Base-by-base conservation (phyloP, 768 basidiomycete species). In the Coprinopsis cinerea region DNA sequence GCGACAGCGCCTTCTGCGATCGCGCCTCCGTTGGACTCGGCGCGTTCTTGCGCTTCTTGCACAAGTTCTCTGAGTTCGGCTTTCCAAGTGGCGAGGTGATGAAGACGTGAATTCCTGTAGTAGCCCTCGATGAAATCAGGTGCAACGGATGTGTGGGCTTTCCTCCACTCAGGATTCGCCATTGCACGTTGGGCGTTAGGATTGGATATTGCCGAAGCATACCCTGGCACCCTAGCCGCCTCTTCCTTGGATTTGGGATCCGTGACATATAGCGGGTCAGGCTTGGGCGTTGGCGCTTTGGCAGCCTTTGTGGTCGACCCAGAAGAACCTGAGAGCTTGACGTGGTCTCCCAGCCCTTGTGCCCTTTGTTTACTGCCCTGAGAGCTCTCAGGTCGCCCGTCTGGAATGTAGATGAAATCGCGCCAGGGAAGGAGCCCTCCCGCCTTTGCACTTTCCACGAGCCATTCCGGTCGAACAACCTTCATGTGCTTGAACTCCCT, bases 81-180 rank as follows among this genome's bases (percentile, higher is more conserved):
- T 64, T 98, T 99, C 90, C 91, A 95, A 1, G 82, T 85, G 4
- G 88, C 83, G 10, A 99, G 67, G 59, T 94, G 87, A 57, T 99
- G 96, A n/a, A 99, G 71, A 1, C 96, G 85, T 1, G 88, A 92
- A 60, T 96, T 86, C 61, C 79, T 80, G 67, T 82, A 83, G 61
- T 82, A 95, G 0, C 81, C 85, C 35, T 91, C 84, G 48, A 97
- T 83, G 64, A 94, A 99, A 53, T 84, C 88, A 0, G 86, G 81
- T 1, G 89, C 85, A 6, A 82, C 78, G 7, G 92, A 87, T 0
- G 96, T 99, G 63, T 99, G 83, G 18, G 85, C 83, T 18, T 79
- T 77, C 17, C 91, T 79, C 95, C 95, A 98, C 27, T 81, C 78
- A 1, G 88, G 80, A 61, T 91, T 74, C 20, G 84, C 79, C 83